phyloP scores from a whole-genome alignment of 352 stramenopile species.

The Pythium brachiatum region DNA sequence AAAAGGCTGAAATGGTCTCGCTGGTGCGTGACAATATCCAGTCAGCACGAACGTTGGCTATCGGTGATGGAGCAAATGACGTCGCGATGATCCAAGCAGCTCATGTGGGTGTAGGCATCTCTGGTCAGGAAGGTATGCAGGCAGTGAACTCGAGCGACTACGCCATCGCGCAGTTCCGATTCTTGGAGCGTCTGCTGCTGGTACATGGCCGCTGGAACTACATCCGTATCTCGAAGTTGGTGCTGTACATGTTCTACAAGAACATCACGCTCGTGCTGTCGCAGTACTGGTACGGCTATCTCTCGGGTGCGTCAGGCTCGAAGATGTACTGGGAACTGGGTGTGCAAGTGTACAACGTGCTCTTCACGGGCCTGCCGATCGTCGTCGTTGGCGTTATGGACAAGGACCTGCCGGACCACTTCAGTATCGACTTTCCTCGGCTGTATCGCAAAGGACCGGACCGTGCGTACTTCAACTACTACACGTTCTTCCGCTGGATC shows the following conservation, averaged over 20 bases:
- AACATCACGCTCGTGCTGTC: conserved; percentile 90
- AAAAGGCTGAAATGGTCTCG: conserved; percentile 83
- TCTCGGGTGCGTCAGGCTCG: conserved; percentile 90
- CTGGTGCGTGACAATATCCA: conserved; percentile 63
- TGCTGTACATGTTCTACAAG: conserved; percentile 95
- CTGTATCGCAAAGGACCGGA: conserved; percentile 72
- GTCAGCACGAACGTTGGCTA: conserved; percentile 71
- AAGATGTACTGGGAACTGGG: conserved; percentile 85
- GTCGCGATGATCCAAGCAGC: conserved; percentile 94
- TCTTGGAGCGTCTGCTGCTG: conserved; percentile 86
- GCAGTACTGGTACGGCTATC: conserved; percentile 92
- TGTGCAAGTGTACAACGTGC: conserved; percentile 93
- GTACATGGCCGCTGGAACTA: conserved; percentile 93
- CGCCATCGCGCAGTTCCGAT: conserved; percentile 82
- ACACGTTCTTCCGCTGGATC: conserved; percentile 78
- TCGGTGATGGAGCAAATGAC: conserved; percentile 94
- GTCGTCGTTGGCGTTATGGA: conserved; percentile 80
- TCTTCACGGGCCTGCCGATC: conserved; percentile 92
- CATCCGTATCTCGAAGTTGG: conserved; percentile 87
- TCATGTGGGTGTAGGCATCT: conserved; percentile 93
- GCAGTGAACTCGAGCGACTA: conserved; percentile 94
- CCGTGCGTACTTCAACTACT: conserved; percentile 76
- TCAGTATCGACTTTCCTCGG: conserved; percentile 71
- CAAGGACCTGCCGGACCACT: conserved; percentile 75
- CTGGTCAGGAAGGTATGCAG: conserved; percentile 93